These are phyloP conservation scores for Cystobasidium onofrii DNA, from an alignment of 768 basidiomycete genomes.

Conservation along the genomic window DNA sequence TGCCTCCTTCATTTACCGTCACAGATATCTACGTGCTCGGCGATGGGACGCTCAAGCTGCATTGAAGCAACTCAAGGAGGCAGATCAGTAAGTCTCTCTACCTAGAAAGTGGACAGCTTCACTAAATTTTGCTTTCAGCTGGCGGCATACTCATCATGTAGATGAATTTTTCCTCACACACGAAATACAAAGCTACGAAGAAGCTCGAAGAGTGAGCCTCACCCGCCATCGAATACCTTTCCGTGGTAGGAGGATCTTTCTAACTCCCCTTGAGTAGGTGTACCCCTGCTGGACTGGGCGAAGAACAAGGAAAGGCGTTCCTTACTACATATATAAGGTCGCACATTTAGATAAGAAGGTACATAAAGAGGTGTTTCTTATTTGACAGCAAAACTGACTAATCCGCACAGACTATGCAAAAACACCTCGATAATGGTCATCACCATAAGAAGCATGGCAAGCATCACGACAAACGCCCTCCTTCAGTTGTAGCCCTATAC, in stretches of 20 bases:
- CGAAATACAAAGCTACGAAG: slow-evolving; percentile 12
- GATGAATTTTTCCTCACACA: slow-evolving; percentile 11
- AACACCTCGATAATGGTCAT: background rate
- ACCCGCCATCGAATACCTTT: background rate
- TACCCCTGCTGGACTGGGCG: slow-evolving; percentile 27
- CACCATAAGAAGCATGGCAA: background rate
- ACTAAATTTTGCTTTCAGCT: background rate
- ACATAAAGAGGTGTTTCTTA: no score
- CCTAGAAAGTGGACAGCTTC: background rate
- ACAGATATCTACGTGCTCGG: slow-evolving; percentile 19
- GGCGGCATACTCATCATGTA: slow-evolving; percentile 9
- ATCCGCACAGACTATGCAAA: background rate
- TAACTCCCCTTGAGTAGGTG: background rate
- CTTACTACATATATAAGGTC: slow-evolving; percentile 25
- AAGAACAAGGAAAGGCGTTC: slow-evolving; percentile 4
- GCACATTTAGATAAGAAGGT: slow-evolving; percentile 26
- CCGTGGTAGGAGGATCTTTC: background rate
- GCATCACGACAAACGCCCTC: background rate
- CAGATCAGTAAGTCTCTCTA: background rate
- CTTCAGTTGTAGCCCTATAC: slow-evolving; percentile 20
- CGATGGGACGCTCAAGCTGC: slow-evolving; percentile 22
- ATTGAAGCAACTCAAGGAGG: slow-evolving; percentile 27
- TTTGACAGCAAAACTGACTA: background rate
- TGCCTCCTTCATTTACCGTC: background rate
- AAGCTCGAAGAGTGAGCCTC: slow-evolving; percentile 11